Evolutionary conservation across 2,329 filamentous ascomycete species (phyloP), one percentile per base, ranked within the genome.

Genomic region (Trichoderma aggressivum): DNA sequence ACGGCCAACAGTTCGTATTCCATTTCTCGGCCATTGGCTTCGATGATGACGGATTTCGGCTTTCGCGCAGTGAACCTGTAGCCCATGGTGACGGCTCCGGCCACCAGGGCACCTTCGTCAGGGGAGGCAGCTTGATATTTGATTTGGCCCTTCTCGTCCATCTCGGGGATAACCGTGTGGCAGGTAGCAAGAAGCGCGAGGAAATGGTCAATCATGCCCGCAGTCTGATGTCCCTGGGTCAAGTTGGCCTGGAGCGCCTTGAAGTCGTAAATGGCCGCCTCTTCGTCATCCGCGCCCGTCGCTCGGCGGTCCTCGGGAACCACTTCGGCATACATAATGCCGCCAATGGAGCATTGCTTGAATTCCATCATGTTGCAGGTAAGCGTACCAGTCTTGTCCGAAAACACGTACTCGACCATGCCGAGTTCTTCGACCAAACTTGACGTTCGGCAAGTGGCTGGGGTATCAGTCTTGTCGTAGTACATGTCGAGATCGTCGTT

Each of bases 321-420:
- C 56, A 95, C 93, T 68, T 96, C 94, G 14, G 93, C 92, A 78
- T 99, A 99, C 82, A 97, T 95, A 67, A 98, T 91, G 30, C 96
- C 96, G 30, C 90, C 93, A 78, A 99, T 98, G 0, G 92, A 92
- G 77, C 93, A 97, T 81, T 98, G 94, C 79, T 94, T 94, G 81
- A 98, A 99, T 81, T 98, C 95, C 96, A 99, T 98, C 87, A 94
- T 91, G 79, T 98, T 98, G 83, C 94, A 97, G n/a, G 95, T 98
- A 77, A 98, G 84, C 5, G 95, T 98, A 56, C 95, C 95, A 1
- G 95, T 98, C 85, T 98, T 98, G 85, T 98, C 95, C 0, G 94
- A 98, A 80, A 99, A 99, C 74, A 99, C 96, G 78, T 97, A 99
- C 78, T 98, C 96, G 58, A 99, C 97, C 87, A 98, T 97, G 70